Conservation (phyloP, 208 protist genomes). For the Blastocrithidia nonstop region DNA sequence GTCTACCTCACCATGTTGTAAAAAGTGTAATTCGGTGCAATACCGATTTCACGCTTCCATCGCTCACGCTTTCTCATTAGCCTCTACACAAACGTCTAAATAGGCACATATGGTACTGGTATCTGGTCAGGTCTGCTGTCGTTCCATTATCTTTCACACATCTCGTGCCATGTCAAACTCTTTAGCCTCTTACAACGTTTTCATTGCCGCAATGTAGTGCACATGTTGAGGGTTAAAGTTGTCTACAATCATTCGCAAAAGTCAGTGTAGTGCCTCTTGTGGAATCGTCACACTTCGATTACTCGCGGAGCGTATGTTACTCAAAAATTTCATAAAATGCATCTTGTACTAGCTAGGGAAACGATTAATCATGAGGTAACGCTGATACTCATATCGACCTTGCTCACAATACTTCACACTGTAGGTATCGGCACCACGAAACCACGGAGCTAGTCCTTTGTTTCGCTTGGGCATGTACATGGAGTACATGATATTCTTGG, state of each 20-base stretch:
- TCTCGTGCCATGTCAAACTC: conserved; percentile 84
- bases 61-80: conserved; percentile 66
- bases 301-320: conserved; percentile 37
- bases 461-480: conserved; percentile 87
- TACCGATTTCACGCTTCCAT: conserved; percentile 86
- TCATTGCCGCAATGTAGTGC: conserved; percentile 84
- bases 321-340: conserved; percentile 69
- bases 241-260: conserved; percentile 87
- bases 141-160: conserved; percentile 88
- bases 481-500: conserved; percentile 76
- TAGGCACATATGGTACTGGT: conserved; percentile 79
- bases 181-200: conserved; percentile 40
- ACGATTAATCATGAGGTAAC: conserved; percentile 84
- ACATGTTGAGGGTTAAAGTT: conserved; percentile 88
- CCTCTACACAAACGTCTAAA: conserved; percentile 62
- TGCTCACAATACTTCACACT: conserved; percentile 86
- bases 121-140: conserved; percentile 83
- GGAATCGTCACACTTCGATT: conserved; percentile 22
- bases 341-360: conserved; percentile 87
- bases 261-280: conserved; percentile 85
- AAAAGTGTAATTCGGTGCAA: conserved; percentile 72
- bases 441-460: conserved; percentile 84
- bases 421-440: conserved; percentile 83
- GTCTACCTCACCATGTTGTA: conserved; percentile 63
- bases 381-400: conserved; percentile 84